Base-by-base conservation (phyloP, 179 eudicot species). In the Patellifolia procumbens region DNA sequence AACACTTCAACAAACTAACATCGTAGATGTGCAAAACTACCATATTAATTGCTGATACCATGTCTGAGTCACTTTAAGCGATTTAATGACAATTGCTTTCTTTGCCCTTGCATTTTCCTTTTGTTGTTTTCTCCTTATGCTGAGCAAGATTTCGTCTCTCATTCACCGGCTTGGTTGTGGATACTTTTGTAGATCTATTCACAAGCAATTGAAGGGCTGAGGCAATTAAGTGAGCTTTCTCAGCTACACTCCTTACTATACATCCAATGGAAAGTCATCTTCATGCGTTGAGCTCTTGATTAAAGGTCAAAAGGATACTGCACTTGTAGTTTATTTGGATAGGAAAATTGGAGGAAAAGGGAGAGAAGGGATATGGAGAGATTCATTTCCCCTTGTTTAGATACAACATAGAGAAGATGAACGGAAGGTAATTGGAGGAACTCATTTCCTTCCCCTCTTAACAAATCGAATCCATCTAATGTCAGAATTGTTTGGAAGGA, bases 21-120 rank as follows among this genome's bases (percentile, higher is more conserved):
- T n/a, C n/a, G n/a, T n/a, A n/a, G n/a, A n/a, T n/a, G 56, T 51
- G n/a, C 34, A n/a, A 56, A 56, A 56, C 8, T 56, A 56, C 61
- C 61, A n/a, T 56, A 26, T 56, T 7, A n/a, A 11, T 2, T 56
- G 24, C 61, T 12, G 7, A 4, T 61, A 61, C n/a, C 17, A 28
- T 60, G 34, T 29, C 17, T 60, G 20, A 60, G 35, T 20, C 37
- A 60, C 65, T 37, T 28, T 28, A 28, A 60, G n/a, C 24, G 3
- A 61, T 65, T 39, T 42, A 24, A 67, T 45, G 19, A 26, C 53
- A 35, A 7, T 28, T 37, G 48, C 69, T 35, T 65, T 6, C 35
- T 43, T 45, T 43, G 53, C 11, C 13, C 32, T 45, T 45, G 48
- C 53, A 43, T 7, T n/a, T 43, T 45, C 34, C 53, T 19, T 67